Base-by-base conservation (phyloP, 2,329 filamentous ascomycete genomes). In the Penicillium sp. region DNA sequence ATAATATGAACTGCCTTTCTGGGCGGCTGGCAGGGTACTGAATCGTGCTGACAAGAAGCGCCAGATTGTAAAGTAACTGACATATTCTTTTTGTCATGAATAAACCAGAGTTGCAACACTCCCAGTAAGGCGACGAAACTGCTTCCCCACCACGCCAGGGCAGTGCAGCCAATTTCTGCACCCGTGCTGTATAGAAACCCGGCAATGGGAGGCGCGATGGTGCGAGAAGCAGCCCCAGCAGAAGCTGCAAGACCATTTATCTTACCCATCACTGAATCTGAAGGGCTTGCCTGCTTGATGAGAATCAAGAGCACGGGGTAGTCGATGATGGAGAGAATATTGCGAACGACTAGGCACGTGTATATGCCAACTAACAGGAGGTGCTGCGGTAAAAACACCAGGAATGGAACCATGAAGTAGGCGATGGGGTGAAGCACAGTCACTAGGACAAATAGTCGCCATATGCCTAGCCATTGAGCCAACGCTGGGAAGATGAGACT, bases 191-290 rank as follows among this genome's bases (percentile, higher is more conserved):
- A 87, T 4, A 87, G 70, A 20, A 81, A 73, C 2, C 84, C 84
- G 2, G 81, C 80, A 18, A 87, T 64, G 0, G 84, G 84, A 15
- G 83, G 83, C 1, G 83, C 81, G 26, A 87, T 59, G 0, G 81
- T 86, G n/a, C 84, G 75, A 43, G 81, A 82, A 4, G 80, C 77
- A 14, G 83, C 85, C n/a, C 83, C 84, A 2, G 79, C 83, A 2
- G 80, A 83, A 45, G 85, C 85, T 33, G 83, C 83, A 7, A 87
- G 67, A 0, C 84, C 84, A 48, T 87, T 87, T 60, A 87, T 84
- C 52, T 78, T 81, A 1, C 84, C 84, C 11, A 87, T 71, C 4
- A 79, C 75, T 1, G 73, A 74, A 3, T 78, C 70, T 4, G 78
- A 75, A 0, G 83, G 81, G 3, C 80, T 79, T 1, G 84, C 81